A percentile compares a stretch with the other conserved stretches of the same genome.
Evolutionary conservation across 1,139 yeast species (phyloP).

Genomic region (Candida smagusa): DNA sequence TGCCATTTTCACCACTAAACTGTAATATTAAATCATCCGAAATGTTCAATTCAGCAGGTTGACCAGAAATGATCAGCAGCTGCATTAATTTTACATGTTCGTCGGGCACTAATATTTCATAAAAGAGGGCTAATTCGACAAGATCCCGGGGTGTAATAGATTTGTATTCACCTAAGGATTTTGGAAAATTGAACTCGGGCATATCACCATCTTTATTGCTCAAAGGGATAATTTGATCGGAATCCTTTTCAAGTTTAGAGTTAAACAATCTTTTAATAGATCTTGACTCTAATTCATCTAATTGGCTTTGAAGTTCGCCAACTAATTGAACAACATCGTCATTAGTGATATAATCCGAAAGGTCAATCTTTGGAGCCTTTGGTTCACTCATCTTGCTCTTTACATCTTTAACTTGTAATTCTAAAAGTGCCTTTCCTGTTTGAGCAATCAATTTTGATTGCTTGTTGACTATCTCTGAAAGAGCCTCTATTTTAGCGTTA

Average conservation of each 20-base stretch:
- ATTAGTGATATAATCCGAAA: slow-evolving; percentile 66
- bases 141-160: slow-evolving; percentile 42
- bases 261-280: slow-evolving; percentile 59
- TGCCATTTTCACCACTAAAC: slow-evolving; percentile 30
- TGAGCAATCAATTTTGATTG: slow-evolving; percentile 42
- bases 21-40: slow-evolving; percentile 38
- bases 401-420: slow-evolving; percentile 57
- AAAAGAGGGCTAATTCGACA: slow-evolving; percentile 60
- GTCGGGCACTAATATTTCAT: slow-evolving; percentile 60
- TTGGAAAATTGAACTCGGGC: slow-evolving; percentile 58
- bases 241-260: slow-evolving; percentile 17
- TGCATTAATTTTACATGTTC: slow-evolving; percentile 6
- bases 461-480: slow-evolving; percentile 48
- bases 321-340: slow-evolving; percentile 73
- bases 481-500: slow-evolving; percentile 36
- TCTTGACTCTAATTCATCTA: slow-evolving; percentile 68
- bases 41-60: slow-evolving; percentile 6
- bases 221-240: slow-evolving; percentile 11
- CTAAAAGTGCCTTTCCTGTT: slow-evolving; percentile 76
- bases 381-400: slow-evolving; percentile 34
- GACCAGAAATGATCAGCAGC: slow-evolving; percentile 5
- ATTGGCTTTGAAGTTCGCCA: slow-evolving; percentile 84
- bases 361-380: slow-evolving; percentile 33
- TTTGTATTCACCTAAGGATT: slow-evolving; percentile 52
- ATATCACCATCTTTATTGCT: slow-evolving; percentile 54